Conservation (phyloP, 78 protist species). For the Protostelium mycophagum region DNA sequence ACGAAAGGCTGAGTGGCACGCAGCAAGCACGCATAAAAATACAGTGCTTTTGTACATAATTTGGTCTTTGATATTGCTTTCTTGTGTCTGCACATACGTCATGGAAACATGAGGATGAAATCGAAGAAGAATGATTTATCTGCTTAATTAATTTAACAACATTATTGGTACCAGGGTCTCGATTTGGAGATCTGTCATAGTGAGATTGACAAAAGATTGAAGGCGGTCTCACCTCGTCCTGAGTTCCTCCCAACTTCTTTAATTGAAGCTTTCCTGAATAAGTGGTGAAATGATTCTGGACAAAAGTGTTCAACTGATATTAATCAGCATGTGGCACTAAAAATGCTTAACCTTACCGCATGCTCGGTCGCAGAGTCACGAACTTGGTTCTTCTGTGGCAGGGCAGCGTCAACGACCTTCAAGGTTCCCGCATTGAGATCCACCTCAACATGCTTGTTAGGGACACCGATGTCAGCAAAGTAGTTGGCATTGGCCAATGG, state of each 20-base stretch:
- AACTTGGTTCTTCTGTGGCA: not conserved
- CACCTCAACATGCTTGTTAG: not conserved
- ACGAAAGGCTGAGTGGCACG: no score
- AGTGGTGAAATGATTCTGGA: not conserved
- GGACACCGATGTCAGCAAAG: not conserved
- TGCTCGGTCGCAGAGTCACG: not conserved
- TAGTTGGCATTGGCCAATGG: not conserved
- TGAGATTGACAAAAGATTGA: not conserved
- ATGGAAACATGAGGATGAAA: no score
- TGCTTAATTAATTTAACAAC: no score
- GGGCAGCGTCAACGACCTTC: not conserved
- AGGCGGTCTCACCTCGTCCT: not conserved
- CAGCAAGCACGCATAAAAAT: no score
- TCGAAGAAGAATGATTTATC: no score
- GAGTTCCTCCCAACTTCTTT: not conserved
- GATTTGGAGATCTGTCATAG: not conserved
- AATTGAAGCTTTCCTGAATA: not conserved
- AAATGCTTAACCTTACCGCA: not conserved
- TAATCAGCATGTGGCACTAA: not conserved
- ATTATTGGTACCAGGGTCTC: conserved; percentile 1
- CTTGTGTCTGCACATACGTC: no score
- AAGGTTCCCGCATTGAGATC: not conserved
- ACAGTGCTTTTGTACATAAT: no score
- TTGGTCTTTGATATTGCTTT: no score
- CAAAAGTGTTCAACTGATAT: not conserved